Evolutionary conservation across 805 yeast genomes (phyloP).

Genomic region (Millerozyma miso): DNA sequence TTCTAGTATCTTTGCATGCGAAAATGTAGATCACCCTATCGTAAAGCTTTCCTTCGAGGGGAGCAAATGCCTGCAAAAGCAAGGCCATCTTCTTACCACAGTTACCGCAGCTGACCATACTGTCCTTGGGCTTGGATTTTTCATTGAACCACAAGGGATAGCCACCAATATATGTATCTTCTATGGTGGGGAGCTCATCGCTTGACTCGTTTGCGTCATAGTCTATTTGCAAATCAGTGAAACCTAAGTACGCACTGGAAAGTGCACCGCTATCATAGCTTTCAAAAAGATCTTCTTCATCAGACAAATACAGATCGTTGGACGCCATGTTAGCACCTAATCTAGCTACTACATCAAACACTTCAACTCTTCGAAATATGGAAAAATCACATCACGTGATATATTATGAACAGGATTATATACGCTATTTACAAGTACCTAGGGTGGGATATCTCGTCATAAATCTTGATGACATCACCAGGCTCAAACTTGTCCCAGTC

Average conservation of each 20-base stretch:
- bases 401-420: background rate
- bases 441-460: slow-evolving; percentile 54
- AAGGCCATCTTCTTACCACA: slow-evolving; percentile 64
- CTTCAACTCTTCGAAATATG: background rate
- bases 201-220: slow-evolving; percentile 38
- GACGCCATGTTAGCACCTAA: slow-evolving; percentile 23
- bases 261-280: slow-evolving; percentile 15
- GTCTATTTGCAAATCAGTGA: slow-evolving; percentile 55
- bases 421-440: slow-evolving; percentile 25
- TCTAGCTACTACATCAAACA: background rate
- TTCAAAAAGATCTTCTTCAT: slow-evolving; percentile 38
- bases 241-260: slow-evolving; percentile 53
- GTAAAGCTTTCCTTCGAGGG: slow-evolving; percentile 64
- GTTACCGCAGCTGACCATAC: slow-evolving; percentile 55
- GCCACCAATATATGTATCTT: slow-evolving; percentile 83
- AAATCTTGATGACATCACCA: slow-evolving; percentile 74
- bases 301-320: slow-evolving; percentile 50
- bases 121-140: slow-evolving; percentile 51
- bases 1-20: slow-evolving; percentile 53
- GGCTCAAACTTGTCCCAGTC: slow-evolving; percentile 63
- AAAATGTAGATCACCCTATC: slow-evolving; percentile 82
- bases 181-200: slow-evolving; percentile 31
- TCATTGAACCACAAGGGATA: slow-evolving; percentile 60
- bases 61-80: slow-evolving; percentile 76
- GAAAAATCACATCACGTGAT: slow-evolving; percentile 1